These are phyloP conservation scores for Boletus mariae DNA, from an alignment of 1,284 basidiomycete species.

Conservation along the genomic window DNA sequence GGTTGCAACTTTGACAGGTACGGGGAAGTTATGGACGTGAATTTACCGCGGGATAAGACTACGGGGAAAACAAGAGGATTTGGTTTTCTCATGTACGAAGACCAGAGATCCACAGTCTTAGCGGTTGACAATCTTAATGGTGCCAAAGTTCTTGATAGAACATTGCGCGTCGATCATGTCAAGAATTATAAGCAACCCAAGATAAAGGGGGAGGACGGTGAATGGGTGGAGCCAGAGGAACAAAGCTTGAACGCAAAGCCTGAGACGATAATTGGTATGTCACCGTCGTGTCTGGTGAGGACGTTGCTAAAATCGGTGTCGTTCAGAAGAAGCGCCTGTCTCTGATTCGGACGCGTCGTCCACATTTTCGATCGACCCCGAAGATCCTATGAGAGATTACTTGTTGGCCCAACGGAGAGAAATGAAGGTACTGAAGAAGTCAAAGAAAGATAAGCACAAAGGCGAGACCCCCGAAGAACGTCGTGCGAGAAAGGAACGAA, in stretches of 20 bases:
- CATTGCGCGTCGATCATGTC: slow-evolving; percentile 91
- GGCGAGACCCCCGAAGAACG: slow-evolving; percentile 79
- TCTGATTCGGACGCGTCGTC: slow-evolving; percentile 67
- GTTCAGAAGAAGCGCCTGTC: slow-evolving; percentile 47
- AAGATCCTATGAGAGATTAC: slow-evolving; percentile 97
- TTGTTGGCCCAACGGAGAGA: slow-evolving; percentile 68
- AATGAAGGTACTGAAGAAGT: slow-evolving; percentile 58
- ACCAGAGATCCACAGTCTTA: slow-evolving; percentile 92
- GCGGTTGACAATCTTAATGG: slow-evolving; percentile 99
- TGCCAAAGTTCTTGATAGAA: slow-evolving; percentile 82
- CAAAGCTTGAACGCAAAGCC: slow-evolving; percentile 85
- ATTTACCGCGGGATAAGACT: slow-evolving; percentile 89
- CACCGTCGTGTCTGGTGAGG: not conserved
- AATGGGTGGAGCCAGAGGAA: slow-evolving; percentile 82
- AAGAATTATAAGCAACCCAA: slow-evolving; percentile 90
- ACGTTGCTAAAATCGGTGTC: slow-evolving; percentile 3
- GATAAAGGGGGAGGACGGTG: slow-evolving; percentile 79
- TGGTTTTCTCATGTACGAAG: slow-evolving; percentile 98
- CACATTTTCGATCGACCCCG: slow-evolving; percentile 78
- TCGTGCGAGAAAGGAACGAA: slow-evolving; percentile 62
- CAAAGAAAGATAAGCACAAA: slow-evolving; percentile 58
- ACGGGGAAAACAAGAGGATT: slow-evolving; percentile 91
- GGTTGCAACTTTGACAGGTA: slow-evolving; percentile 51
- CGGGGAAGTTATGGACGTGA: slow-evolving; percentile 93
- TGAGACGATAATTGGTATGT: slow-evolving; percentile 60